Base-by-base conservation (phyloP, 177 flowering plant genomes). In the Vitis hybrid region DNA sequence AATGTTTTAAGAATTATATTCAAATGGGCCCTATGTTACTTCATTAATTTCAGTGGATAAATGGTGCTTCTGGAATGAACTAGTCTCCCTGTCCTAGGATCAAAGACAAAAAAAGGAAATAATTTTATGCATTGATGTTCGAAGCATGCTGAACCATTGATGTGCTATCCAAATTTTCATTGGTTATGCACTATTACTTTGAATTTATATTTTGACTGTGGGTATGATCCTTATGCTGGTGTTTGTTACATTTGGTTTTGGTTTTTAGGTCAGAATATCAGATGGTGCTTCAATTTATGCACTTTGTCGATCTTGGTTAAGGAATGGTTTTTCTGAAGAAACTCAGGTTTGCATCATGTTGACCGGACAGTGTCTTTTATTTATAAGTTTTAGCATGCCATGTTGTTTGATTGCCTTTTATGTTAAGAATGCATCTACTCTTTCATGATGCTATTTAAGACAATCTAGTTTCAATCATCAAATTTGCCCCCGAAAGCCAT, bases 221-320 rank as follows among this genome's bases (percentile, higher is more conserved):
- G 17, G 17, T 66, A 60, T 59, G 49, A 9, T 57, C 15, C 11
- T 50, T 63, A 32, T 48, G 12, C 46, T 62, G 30, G 49, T 32
- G 52, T 48, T 66, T 61, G 52, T 21, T 54, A 18, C 10, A 50
- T 51, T 32, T 35, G 67, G 14, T 61, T 68, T 69, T 10, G 71
- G 3, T 60, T 74, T 87, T 15, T 73, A 93, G 98, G 91, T 91
- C 57, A 76, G 86, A 74, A 69, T 90, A 66, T 65, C 83, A 12
- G 96, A 94, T 50, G 88, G 84, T 55, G 77, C 84, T 73, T 84
- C 98, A 77, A 84, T 94, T 14, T 94, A 94, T 81, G 79, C 91
- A 32, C 93, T 89, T 68, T 92, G 97, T 74, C 81, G 98, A 41
- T 94, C 98, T 64, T 94, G 97, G 98, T 80, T 90, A 72, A 87